phyloP scores from a whole-genome alignment of 2,329 filamentous ascomycete species.

The Claviceps purpurea region DNA sequence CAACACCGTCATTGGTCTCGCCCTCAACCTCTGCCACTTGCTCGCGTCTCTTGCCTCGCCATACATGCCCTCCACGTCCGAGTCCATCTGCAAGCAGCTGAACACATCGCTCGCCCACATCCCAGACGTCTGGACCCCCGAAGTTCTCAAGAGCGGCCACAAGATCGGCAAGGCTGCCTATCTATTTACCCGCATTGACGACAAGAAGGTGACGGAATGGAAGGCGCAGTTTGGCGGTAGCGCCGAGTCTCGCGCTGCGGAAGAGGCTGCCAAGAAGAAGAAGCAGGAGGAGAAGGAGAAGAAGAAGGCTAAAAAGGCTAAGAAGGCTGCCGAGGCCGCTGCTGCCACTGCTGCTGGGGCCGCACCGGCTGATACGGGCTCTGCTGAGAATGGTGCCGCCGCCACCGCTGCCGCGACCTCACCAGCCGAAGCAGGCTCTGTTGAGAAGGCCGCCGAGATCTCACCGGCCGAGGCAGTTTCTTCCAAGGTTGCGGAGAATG shows the following conservation, averaged over 20 bases:
- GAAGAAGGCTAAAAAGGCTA: slow-evolving; percentile 22
- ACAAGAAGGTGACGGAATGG: slow-evolving; percentile 75
- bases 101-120: slow-evolving; percentile 31
- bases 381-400: slow-evolving; percentile 4
- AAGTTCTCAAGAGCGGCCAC: slow-evolving; percentile 56
- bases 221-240: slow-evolving; percentile 57
- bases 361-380: slow-evolving; percentile 6
- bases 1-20: slow-evolving; percentile 55
- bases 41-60: slow-evolving; percentile 67
- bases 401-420: background rate
- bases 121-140: slow-evolving; percentile 51
- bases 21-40: slow-evolving; percentile 71
- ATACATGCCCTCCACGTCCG: slow-evolving; percentile 71
- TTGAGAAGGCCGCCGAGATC: background rate
- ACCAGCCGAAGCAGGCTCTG: too few species aligned
- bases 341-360: slow-evolving; percentile 1
- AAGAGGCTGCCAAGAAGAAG: slow-evolving; percentile 35
- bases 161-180: slow-evolving; percentile 68
- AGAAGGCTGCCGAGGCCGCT: slow-evolving; percentile 22
- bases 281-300: slow-evolving; percentile 36
- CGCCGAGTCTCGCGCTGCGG: slow-evolving; percentile 31
- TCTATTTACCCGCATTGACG: slow-evolving; percentile 71
- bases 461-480: slow-evolving; percentile 6
- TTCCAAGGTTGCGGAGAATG: background rate
- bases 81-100: slow-evolving; percentile 66